A percentile compares a stretch with the other conserved stretches of the same genome.
These are phyloP conservation scores for Capronia coronata DNA, from an alignment of 2,329 filamentous ascomycete species.

Conservation along the genomic window DNA sequence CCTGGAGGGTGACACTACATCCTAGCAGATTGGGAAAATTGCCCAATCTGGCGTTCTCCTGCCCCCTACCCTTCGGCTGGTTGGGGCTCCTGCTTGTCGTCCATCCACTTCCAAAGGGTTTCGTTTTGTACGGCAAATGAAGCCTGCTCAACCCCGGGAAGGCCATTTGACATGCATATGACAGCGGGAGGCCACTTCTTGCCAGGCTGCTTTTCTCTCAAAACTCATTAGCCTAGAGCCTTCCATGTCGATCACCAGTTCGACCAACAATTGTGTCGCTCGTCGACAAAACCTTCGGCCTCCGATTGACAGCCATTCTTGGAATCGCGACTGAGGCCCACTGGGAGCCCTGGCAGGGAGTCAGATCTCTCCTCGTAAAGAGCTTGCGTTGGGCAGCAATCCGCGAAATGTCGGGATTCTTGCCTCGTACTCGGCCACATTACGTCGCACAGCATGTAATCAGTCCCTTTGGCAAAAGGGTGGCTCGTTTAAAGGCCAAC, in stretches of 20 bases:
- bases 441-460: neutral
- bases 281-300: neutral
- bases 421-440: neutral
- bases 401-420: neutral
- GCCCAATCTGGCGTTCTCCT: neutral
- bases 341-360: no score
- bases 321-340: neutral
- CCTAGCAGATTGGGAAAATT: neutral
- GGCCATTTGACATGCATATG: conserved; percentile 19
- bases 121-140: neutral
- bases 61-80: neutral
- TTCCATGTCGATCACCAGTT: neutral
- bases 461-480: neutral
- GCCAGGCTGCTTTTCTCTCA: neutral
- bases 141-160: conserved; percentile 7
- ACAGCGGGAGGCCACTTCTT: conserved; percentile 14
- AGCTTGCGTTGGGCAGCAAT: neutral
- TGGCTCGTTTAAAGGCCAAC: no score
- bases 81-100: neutral
- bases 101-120: conserved; percentile 2
- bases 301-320: neutral
- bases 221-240: conserved; percentile 3
- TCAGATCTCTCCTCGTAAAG: neutral
- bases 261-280: neutral
- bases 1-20: neutral